These are phyloP conservation scores for Neoboletus brunneissimus DNA, from an alignment of 768 basidiomycete species.

Conservation along the genomic window DNA sequence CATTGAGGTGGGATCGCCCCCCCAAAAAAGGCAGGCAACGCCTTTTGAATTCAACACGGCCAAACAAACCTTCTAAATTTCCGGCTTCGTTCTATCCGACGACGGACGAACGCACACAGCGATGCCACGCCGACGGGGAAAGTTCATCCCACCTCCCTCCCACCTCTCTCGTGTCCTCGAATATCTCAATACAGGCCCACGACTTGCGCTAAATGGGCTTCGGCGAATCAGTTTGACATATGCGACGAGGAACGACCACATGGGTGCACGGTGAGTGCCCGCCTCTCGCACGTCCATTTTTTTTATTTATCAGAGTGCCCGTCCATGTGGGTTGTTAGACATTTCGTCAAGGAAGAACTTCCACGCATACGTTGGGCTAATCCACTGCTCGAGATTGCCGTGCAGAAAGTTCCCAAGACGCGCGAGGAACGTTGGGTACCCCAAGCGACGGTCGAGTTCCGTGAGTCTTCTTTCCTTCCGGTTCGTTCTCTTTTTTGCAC, in stretches of 20 bases:
- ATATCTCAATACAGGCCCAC: conserved; percentile 49
- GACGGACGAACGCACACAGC: neutral
- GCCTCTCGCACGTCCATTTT: too few species aligned
- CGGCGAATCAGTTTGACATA: conserved; percentile 54
- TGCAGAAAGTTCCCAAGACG: conserved; percentile 53
- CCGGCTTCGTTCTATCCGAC: too few species aligned
- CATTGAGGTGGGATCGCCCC: too few species aligned
- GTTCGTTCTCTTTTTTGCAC: neutral
- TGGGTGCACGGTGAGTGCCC: conserved; percentile 60
- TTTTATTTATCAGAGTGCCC: too few species aligned
- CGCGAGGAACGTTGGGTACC: conserved; percentile 57
- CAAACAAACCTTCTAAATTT: conserved; percentile 15
- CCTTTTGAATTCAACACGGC: conserved; percentile 22
- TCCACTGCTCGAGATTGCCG: conserved; percentile 58
- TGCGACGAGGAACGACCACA: conserved; percentile 66
- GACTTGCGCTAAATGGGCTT: conserved; percentile 47
- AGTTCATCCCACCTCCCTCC: conserved; percentile 45
- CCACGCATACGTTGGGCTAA: conserved; percentile 78
- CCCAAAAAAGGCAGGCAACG: conserved; percentile 9
- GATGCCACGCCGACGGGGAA: conserved; percentile 29
- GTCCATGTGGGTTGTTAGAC: conserved; percentile 37
- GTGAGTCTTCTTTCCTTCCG: conserved; percentile 43
- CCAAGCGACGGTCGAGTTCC: conserved; percentile 57
- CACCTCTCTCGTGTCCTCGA: conserved; percentile 53
- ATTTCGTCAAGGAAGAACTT: conserved; percentile 78